A percentile compares a stretch with the other conserved stretches of the same genome.
phyloP scores from a whole-genome alignment of 306 rosid genomes.

The Acacia confusa region DNA sequence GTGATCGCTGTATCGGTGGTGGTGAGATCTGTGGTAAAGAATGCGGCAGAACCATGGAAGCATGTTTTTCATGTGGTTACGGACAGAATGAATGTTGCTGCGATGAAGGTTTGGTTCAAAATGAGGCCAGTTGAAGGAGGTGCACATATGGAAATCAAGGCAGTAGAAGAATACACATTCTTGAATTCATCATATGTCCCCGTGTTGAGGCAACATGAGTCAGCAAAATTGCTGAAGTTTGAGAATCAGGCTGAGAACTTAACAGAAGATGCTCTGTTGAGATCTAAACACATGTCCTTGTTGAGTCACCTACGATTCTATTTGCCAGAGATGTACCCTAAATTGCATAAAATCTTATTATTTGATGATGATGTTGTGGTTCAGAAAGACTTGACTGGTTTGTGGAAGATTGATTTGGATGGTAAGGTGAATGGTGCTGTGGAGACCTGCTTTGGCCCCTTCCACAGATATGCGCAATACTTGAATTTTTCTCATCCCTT shows the following conservation, averaged over 20 bases:
- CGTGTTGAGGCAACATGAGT: constrained; percentile 68
- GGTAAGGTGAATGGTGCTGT: constrained; percentile 98
- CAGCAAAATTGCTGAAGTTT: constrained; percentile 53
- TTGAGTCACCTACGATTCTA: constrained; percentile 87
- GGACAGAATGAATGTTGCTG: constrained; percentile 93
- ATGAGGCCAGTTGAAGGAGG: constrained; percentile 91
- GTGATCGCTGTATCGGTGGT: constrained; percentile 94
- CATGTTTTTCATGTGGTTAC: constrained; percentile 95
- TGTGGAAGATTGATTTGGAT: constrained; percentile 91
- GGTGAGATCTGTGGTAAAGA: constrained; percentile 87
- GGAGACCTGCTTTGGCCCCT: constrained; percentile 95
- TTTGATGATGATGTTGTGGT: constrained; percentile 96
- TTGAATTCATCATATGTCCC: constrained; percentile 87
- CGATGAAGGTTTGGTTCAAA: constrained; percentile 99
- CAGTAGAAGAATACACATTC: constrained; percentile 78
- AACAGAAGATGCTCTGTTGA: constrained; percentile 51
- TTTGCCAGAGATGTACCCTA: constrained; percentile 94
- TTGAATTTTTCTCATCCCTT: constrained; percentile 84
- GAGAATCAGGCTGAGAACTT: constrained; percentile 56
- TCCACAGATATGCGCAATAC: constrained; percentile 80
- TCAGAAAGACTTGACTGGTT: constrained; percentile 86
- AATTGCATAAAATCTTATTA: constrained; percentile 71
- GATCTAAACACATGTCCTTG: constrained; percentile 60
- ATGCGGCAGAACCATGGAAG: constrained; percentile 89
- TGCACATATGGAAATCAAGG: constrained; percentile 84